A percentile compares a stretch with the other conserved stretches of the same genome.
Evolutionary conservation across 2,329 filamentous ascomycete genomes (phyloP).

Genomic region (Penicillium sp.): DNA sequence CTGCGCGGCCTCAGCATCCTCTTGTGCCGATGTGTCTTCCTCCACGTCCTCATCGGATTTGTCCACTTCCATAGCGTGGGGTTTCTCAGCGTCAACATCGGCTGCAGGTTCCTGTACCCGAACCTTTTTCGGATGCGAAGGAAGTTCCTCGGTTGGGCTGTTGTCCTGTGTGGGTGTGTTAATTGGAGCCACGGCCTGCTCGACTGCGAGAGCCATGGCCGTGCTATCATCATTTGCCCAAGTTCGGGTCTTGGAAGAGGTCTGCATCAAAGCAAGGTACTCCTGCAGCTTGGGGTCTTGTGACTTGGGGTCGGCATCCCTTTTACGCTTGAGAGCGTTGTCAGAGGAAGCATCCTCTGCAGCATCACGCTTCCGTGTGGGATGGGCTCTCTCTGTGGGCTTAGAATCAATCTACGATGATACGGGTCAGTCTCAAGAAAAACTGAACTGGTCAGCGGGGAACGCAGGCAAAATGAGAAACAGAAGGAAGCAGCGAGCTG

Average conservation of each 20-base stretch:
- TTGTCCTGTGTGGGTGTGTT: conserved; percentile 31
- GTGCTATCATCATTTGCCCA: conserved; percentile 63
- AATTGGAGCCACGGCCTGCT: conserved; percentile 28
- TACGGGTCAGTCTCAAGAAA: conserved; percentile 49
- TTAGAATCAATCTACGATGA: conserved; percentile 49
- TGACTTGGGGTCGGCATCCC: conserved; percentile 62
- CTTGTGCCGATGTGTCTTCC: conserved; percentile 25
- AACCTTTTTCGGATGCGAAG: conserved; percentile 50
- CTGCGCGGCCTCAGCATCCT: conserved; percentile 28
- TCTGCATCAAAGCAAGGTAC: conserved; percentile 82
- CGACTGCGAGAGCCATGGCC: conserved; percentile 38
- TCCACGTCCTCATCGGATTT: conserved; percentile 28
- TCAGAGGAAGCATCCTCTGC: conserved; percentile 27
- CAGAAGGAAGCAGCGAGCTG: conserved; percentile 22
- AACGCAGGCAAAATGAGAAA: conserved; percentile 34
- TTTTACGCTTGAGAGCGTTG: conserved; percentile 49
- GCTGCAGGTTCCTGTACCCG: conserved; percentile 61
- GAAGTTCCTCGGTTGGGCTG: conserved; percentile 41
- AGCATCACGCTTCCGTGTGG: conserved; percentile 33
- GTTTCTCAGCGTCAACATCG: conserved; percentile 12
- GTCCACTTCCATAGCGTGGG: conserved; percentile 34
- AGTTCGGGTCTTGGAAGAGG: conserved; percentile 67
- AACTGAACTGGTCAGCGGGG: conserved; percentile 48
- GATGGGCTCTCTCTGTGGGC: conserved; percentile 34
- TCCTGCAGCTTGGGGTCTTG: conserved; percentile 83